Conservation (phyloP, 202 grass and related monocot species). For the Panicum virgatum region DNA sequence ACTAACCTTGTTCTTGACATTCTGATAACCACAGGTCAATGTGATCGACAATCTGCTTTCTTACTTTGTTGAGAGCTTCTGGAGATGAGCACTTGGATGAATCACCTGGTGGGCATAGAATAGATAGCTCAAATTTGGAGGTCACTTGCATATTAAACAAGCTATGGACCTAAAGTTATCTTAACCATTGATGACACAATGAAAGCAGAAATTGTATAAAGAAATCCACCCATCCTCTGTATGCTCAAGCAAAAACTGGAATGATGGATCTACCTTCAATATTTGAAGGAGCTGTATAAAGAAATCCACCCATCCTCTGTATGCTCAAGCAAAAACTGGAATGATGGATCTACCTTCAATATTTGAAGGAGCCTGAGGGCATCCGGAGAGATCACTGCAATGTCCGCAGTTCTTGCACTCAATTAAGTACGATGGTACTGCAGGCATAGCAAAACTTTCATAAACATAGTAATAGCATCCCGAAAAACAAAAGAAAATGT, state of each 20-base stretch:
- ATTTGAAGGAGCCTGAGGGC: slow-evolving; percentile 84
- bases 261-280: slow-evolving; percentile 80
- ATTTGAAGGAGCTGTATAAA: slow-evolving; percentile 57
- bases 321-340: too few relatives aligned
- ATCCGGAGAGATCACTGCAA: slow-evolving; percentile 89
- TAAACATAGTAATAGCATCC: slow-evolving; percentile 4
- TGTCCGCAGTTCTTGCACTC: slow-evolving; percentile 89
- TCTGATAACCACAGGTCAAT: slow-evolving; percentile 93
- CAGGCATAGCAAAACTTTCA: slow-evolving; percentile 33
- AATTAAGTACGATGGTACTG: slow-evolving; percentile 95
- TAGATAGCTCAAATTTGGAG: slow-evolving; percentile 12
- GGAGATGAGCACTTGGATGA: slow-evolving; percentile 80
- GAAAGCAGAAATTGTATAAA: slow-evolving; percentile 5
- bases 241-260: slow-evolving; percentile 1
- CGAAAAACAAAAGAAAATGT: neutral
- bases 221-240: neutral
- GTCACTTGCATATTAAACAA: slow-evolving; percentile 15
- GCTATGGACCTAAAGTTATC: slow-evolving; percentile 2
- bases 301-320: neutral
- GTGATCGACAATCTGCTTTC: slow-evolving; percentile 69
- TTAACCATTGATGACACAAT: neutral
- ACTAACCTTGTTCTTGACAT: slow-evolving; percentile 79
- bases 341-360: slow-evolving; percentile 74
- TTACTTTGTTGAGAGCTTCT: slow-evolving; percentile 82
- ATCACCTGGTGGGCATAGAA: slow-evolving; percentile 55